Conservation (phyloP, 108 stramenopile genomes). For the Chaetoceros muelleri region DNA sequence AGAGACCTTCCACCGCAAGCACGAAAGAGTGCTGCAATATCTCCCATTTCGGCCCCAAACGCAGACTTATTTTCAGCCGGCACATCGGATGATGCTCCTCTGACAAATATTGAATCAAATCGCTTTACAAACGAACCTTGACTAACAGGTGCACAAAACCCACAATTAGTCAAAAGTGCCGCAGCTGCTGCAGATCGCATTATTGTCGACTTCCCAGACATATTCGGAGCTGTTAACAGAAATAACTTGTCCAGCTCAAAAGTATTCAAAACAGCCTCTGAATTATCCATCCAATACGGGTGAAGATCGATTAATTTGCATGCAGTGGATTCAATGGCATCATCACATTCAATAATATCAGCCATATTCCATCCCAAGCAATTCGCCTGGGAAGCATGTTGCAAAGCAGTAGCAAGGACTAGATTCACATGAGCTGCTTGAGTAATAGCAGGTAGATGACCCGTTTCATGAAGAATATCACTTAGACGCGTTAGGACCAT, state of each 20-base stretch:
- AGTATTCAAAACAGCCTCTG: conserved; percentile 52
- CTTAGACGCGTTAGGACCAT: conserved; percentile 41
- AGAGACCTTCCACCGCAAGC: conserved; percentile 64
- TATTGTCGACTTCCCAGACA: conserved; percentile 90
- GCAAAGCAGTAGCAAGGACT: conserved; percentile 53
- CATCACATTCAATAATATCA: conserved; percentile 25
- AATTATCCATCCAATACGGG: conserved; percentile 83
- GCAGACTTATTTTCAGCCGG: conserved; percentile 86
- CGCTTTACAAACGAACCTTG: conserved; percentile 43
- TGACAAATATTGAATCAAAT: conserved; percentile 83
- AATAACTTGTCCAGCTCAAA: conserved; percentile 66
- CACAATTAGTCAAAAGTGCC: conserved; percentile 71
- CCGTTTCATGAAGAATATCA: conserved; percentile 34
- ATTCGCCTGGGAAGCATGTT: conserved; percentile 66
- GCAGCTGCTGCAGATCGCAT: conserved; percentile 90
- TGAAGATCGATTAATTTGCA: conserved; percentile 46
- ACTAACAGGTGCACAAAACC: conserved; percentile 69
- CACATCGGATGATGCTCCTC: conserved; percentile 85
- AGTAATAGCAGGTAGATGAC: conserved; percentile 63
- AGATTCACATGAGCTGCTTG: conserved; percentile 73
- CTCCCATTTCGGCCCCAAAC: conserved; percentile 96
- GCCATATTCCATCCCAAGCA: conserved; percentile 54
- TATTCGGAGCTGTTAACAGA: conserved; percentile 94
- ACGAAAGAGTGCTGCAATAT: conserved; percentile 79
- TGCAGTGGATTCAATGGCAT: conserved; percentile 13